Evolutionary conservation across 2,329 filamentous ascomycete species (phyloP).

Genomic region (Ascochyta rabiei): DNA sequence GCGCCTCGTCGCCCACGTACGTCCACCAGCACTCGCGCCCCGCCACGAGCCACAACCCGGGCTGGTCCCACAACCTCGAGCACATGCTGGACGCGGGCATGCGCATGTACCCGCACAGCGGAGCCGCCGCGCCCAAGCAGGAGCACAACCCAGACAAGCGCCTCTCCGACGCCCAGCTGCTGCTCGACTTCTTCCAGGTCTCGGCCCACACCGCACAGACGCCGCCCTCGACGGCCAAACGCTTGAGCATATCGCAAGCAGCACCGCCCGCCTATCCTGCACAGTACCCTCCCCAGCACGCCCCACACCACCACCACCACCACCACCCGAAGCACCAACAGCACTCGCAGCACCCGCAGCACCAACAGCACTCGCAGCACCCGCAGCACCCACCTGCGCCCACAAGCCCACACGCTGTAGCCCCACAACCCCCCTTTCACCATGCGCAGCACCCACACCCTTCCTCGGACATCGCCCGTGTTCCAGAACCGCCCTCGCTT

Average conservation of each 20-base stretch:
- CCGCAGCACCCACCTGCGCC: conserved; percentile 12
- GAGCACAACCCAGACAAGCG: conserved; percentile 42
- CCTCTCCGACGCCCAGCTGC: conserved; percentile 54
- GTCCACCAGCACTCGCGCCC: conserved; percentile 48
- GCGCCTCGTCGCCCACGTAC: conserved; percentile 48
- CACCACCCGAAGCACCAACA: conserved; percentile 15
- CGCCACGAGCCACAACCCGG: conserved; percentile 54
- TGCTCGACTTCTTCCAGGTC: conserved; percentile 51
- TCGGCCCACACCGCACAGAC: conserved; percentile 38
- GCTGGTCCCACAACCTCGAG: conserved; percentile 49
- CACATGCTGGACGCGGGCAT: conserved; percentile 44
- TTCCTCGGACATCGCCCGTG: conserved; percentile 24
- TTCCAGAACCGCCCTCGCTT: conserved; percentile 18
- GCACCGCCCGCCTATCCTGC: conserved; percentile 11
- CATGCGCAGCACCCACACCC: conserved; percentile 19
- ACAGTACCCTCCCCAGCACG: conserved; percentile 18
- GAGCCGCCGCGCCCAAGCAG: conserved; percentile 20
- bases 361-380: conserved; percentile 15
- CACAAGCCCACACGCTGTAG: conserved; percentile 17
- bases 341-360: conserved; percentile 16
- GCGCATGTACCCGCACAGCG: conserved; percentile 38
- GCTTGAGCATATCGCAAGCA: conserved; percentile 35
- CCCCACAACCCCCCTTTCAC: conserved; percentile 12
- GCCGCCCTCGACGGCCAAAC: conserved; percentile 36
- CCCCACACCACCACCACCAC: conserved; percentile 12